Conservation (phyloP, 192 early-diverging fungal genomes). For the Coemansia sp. region DNA sequence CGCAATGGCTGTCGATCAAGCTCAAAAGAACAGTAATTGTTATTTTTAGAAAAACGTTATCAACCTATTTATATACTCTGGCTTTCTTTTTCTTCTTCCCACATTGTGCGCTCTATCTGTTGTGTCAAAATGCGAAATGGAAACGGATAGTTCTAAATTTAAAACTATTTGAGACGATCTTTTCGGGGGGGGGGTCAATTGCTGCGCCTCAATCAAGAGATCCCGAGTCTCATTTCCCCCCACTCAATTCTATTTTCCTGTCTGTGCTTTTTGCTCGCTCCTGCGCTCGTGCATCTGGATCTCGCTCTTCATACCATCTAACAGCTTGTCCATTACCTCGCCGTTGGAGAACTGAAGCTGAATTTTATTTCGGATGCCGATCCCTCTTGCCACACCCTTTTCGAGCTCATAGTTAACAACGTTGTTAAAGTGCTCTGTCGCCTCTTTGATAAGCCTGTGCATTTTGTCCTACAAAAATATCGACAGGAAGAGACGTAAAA, state of each 20-base stretch:
- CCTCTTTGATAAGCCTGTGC: conserved; percentile 41
- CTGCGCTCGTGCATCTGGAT: conserved; percentile 7
- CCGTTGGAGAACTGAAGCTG: conserved; percentile 35
- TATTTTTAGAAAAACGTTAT: conserved; percentile 1
- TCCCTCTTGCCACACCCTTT: conserved; percentile 12
- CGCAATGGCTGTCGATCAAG: neutral
- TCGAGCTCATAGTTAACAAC: conserved; percentile 46
- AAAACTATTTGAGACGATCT: neutral
- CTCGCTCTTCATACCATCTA: conserved; percentile 27
- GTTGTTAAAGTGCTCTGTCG: conserved; percentile 41
- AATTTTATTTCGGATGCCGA: conserved; percentile 22
- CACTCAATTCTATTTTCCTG: no score
- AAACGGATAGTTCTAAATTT: neutral
- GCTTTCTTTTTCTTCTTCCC: neutral
- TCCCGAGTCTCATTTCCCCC: no score
- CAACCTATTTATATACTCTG: no score
- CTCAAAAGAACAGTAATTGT: neutral
- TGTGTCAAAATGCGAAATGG: neutral
- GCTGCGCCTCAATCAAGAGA: no score
- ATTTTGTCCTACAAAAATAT: conserved; percentile 32
- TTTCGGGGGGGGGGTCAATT: neutral
- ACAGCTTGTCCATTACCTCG: conserved; percentile 24
- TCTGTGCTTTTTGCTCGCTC: neutral
- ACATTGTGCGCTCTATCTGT: neutral
- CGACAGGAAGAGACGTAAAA: neutral